A percentile compares a stretch with the other conserved stretches of the same genome.
Evolutionary conservation across 2,329 filamentous ascomycete genomes (phyloP).

Genomic region (Cercospora sp.): DNA sequence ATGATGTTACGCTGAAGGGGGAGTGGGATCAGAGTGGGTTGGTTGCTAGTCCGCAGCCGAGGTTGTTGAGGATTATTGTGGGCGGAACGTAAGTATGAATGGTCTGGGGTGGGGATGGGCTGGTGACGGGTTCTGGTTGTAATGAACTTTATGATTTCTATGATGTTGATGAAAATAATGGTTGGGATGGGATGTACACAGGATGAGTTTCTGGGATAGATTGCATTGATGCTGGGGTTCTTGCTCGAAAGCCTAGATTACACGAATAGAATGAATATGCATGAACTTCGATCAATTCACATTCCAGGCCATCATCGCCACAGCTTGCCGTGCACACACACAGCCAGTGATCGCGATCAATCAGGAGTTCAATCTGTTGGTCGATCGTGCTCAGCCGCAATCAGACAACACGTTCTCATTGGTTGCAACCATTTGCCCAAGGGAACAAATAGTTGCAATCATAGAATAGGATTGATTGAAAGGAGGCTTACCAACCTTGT

Average conservation of each 20-base stretch:
- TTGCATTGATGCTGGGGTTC: background rate
- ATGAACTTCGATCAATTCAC: too few species aligned
- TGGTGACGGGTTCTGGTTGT: background rate
- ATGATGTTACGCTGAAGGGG: constrained; percentile 57
- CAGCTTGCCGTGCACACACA: too few species aligned
- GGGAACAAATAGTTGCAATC: too few species aligned
- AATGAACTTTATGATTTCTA: background rate
- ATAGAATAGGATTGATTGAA: too few species aligned
- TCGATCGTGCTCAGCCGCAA: too few species aligned
- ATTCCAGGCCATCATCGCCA: too few species aligned
- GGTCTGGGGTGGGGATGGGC: background rate
- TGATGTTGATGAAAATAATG: background rate
- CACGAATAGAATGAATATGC: background rate
- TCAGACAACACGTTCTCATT: too few species aligned
- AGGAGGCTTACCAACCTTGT: too few species aligned
- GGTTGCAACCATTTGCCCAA: too few species aligned
- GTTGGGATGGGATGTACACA: background rate
- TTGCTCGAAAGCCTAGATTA: background rate
- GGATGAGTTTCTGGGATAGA: background rate
- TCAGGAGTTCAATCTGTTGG: too few species aligned
- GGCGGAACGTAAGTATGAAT: constrained; percentile 41
- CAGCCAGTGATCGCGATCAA: too few species aligned
- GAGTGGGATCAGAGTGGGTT: constrained; percentile 53
- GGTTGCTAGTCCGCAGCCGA: constrained; percentile 46
- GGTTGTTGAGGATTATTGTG: constrained; percentile 49